phyloP scores from a whole-genome alignment of 2,329 filamentous ascomycete species.

The Ophiostoma sp. region DNA sequence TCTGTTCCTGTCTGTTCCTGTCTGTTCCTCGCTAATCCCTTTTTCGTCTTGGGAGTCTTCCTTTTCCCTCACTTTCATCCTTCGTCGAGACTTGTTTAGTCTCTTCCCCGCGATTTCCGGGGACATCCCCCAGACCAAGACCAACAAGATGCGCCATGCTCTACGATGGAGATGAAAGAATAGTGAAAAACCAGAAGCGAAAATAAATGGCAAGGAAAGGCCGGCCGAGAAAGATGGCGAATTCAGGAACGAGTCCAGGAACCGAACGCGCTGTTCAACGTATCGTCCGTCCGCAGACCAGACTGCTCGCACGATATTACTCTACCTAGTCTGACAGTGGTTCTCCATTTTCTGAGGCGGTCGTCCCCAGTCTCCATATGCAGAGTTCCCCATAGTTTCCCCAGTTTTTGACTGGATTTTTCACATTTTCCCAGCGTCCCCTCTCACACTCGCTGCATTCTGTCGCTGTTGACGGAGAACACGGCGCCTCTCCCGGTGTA shows the following conservation, averaged over 20 bases:
- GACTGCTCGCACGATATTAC: background rate
- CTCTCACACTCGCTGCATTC: background rate
- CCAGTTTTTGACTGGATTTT: background rate
- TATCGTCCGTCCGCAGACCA: background rate
- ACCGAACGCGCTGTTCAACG: background rate
- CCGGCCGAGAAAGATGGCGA: background rate
- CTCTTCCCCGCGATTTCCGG: background rate
- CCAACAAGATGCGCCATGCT: background rate
- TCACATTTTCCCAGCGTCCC: background rate
- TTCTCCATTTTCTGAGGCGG: background rate
- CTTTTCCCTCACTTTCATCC: background rate
- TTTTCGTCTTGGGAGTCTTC: background rate
- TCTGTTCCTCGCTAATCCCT: background rate
- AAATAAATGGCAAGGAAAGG: background rate
- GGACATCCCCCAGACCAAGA: background rate
- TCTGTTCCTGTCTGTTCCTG: no score
- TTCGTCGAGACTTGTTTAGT: no score
- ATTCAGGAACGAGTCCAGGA: background rate
- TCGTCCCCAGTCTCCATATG: background rate
- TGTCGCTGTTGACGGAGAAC: background rate
- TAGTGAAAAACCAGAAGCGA: background rate
- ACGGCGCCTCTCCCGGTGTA: conserved; percentile 6
- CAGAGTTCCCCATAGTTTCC: background rate
- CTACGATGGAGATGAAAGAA: background rate
- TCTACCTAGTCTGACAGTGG: background rate